phyloP scores from a whole-genome alignment of 2,329 filamentous ascomycete species.

The Aspergillaceae sp. region DNA sequence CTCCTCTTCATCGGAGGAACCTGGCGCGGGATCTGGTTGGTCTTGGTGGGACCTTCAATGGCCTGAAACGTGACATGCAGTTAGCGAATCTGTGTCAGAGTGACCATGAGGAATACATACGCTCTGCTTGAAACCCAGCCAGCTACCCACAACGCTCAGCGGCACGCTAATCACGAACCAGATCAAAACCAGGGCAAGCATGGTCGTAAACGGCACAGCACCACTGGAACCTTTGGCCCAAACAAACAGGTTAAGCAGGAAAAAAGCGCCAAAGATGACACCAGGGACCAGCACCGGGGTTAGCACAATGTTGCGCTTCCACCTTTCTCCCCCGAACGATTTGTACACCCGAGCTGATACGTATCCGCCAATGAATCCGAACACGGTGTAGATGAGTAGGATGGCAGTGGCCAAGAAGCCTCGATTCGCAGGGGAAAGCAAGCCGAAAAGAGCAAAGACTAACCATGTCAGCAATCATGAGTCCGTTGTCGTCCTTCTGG shows the following conservation, averaged over 20 bases:
- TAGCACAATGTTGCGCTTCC: conserved; percentile 86
- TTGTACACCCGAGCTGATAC: conserved; percentile 88
- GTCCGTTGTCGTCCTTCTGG: background rate
- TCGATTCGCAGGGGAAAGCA: conserved; percentile 90
- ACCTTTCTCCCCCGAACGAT: conserved; percentile 79
- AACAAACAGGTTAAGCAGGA: conserved; percentile 90
- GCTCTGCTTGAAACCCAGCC: conserved; percentile 76
- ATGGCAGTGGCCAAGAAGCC: conserved; percentile 89
- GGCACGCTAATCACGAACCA: conserved; percentile 98
- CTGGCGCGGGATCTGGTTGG: conserved; percentile 96
- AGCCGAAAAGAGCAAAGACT: conserved; percentile 83
- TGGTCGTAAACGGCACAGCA: conserved; percentile 91
- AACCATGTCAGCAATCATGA: conserved; percentile 8
- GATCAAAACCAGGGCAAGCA: conserved; percentile 85
- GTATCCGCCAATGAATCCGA: conserved; percentile 89
- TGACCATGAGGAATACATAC: conserved; percentile 22
- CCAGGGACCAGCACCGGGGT: conserved; percentile 81
- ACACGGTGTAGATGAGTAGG: conserved; percentile 84
- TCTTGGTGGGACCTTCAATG: conserved; percentile 74
- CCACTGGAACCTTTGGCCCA: conserved; percentile 90
- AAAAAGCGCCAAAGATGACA: conserved; percentile 79
- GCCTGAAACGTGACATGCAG: conserved; percentile 28
- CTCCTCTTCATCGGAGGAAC: conserved; percentile 80
- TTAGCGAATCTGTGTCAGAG: conserved; percentile 3
- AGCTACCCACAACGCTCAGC: conserved; percentile 80